Percentiles rank a stretch among this genome's conserved stretches.
Conservation (phyloP, 306 rosid species). For the Vachellia collinsii region DNA sequence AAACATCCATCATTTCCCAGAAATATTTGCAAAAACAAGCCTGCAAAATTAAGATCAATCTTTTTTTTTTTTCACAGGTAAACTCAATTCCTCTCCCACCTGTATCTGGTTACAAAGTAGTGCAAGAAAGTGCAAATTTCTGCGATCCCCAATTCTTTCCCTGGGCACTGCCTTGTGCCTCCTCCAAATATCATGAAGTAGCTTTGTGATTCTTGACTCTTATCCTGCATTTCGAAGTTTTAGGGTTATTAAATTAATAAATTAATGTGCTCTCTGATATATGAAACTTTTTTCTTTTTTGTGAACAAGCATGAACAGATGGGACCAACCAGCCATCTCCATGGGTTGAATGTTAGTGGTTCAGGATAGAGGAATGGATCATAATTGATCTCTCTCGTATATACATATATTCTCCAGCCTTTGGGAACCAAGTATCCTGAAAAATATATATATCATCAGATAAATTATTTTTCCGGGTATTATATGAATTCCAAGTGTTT, state of each 20-base stretch:
- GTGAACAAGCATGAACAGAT: neutral
- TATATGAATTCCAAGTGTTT: neutral
- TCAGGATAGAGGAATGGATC: constrained; percentile 76
- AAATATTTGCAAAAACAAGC: neutral
- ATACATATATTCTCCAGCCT: constrained; percentile 96
- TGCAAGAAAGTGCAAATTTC: constrained; percentile 90
- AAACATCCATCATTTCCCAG: neutral
- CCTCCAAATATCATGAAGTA: constrained; percentile 85
- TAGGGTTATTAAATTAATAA: constrained; percentile 1
- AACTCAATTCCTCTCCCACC: constrained; percentile 43
- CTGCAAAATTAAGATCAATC: neutral
- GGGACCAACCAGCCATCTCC: constrained; percentile 94
- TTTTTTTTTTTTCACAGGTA: neutral
- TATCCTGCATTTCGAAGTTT: constrained; percentile 60
- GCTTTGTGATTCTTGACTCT: constrained; percentile 60
- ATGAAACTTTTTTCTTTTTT: constrained; percentile 7
- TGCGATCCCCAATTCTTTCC: constrained; percentile 87
- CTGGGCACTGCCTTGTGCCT: constrained; percentile 92
- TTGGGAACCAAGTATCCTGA: constrained; percentile 84
- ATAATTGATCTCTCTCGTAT: constrained; percentile 89
- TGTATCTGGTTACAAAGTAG: constrained; percentile 91
- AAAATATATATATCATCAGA: constrained; percentile 17
- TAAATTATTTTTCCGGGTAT: neutral
- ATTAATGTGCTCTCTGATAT: neutral
- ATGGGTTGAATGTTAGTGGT: constrained; percentile 81